Base-by-base conservation (phyloP, 345 rosid genomes). In the Tarenaya hassleriana region DNA sequence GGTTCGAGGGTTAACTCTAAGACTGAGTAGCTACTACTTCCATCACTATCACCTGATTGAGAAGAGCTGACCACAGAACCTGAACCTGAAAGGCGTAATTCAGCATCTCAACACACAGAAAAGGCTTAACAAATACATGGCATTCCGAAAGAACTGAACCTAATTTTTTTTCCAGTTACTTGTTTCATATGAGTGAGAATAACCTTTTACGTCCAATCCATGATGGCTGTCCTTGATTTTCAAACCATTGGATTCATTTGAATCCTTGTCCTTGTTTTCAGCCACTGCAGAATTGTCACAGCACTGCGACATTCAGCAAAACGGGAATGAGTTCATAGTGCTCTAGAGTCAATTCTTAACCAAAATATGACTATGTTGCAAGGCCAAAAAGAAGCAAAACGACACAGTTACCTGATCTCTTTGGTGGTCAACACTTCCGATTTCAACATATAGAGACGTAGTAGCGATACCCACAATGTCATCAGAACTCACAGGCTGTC, bases 1-100 rank as follows among this genome's bases (percentile, higher is more conserved):
- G 39, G 56, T 24, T 46, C 52, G 35, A 33, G 63, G 61, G 39
- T 56, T 9, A 55, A 51, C 46, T 40, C 64, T 10, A 52, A 57
- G 17, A 48, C 41, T 0, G 64, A 34, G 31, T 56, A 42, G 63
- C 47, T 48, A 32, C 47, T 50, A n/a, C 46, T 13, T 7, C 53
- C 53, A 10, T 18, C 48, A 41, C 15, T 32, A 4, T 4, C 3
- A 48, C 7, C 16, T 13, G 66, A 42, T 35, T 27, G 49, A 60
- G 64, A 62, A 46, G 54, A 43, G 57, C 62, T 18, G 19, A 45
- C 63, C 33, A 19, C 59, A 44, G 12, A 44, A 21, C 15, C 4
- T 5, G 7, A 18, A 44, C 10, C 21, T 18, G 52, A 27, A 10
- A 45, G 0, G 16, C 24, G 17, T 16, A 7, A n/a, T 35, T 42